A percentile compares a stretch with the other conserved stretches of the same genome.
These are phyloP conservation scores for Chytriomyces sp. DNA, from an alignment of 192 early-diverging fungal genomes.

Conservation along the genomic window DNA sequence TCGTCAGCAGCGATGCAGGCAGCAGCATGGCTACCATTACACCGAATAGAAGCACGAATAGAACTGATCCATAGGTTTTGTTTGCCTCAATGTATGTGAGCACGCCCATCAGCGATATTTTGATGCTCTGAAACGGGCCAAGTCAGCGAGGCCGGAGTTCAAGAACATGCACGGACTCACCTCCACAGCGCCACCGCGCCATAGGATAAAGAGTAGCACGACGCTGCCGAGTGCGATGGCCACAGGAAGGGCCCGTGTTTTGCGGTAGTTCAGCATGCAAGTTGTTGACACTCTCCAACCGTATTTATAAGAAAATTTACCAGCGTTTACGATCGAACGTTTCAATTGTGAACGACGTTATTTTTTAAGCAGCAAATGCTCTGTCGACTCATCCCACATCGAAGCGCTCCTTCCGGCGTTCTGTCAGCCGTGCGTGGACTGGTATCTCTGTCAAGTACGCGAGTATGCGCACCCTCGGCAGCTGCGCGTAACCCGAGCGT, in stretches of 20 bases:
- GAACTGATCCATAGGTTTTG: slow-evolving; percentile 29
- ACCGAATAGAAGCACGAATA: slow-evolving; percentile 29
- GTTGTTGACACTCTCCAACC: too few species aligned
- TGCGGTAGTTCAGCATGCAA: neutral
- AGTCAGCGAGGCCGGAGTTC: neutral
- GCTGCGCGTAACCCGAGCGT: too few species aligned
- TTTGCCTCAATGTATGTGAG: slow-evolving; percentile 23
- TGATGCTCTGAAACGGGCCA: slow-evolving; percentile 8
- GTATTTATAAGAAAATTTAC: too few species aligned
- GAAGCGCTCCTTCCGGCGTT: too few species aligned
- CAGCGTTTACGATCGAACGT: too few species aligned
- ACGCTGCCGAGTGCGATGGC: neutral
- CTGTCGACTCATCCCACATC: too few species aligned
- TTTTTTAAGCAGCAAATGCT: too few species aligned
- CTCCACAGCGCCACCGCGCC: neutral
- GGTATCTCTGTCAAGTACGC: too few species aligned
- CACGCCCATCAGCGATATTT: slow-evolving; percentile 4
- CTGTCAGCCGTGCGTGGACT: too few species aligned
- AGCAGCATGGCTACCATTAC: slow-evolving; percentile 11
- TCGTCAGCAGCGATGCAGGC: slow-evolving; percentile 25
- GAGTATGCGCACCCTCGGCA: too few species aligned
- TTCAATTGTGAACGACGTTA: too few species aligned
- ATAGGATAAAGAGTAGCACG: neutral
- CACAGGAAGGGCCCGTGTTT: neutral
- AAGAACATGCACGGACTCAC: neutral